These are phyloP conservation scores for Mucor sp. DNA, from an alignment of 371 early-diverging fungal species.

Conservation along the genomic window DNA sequence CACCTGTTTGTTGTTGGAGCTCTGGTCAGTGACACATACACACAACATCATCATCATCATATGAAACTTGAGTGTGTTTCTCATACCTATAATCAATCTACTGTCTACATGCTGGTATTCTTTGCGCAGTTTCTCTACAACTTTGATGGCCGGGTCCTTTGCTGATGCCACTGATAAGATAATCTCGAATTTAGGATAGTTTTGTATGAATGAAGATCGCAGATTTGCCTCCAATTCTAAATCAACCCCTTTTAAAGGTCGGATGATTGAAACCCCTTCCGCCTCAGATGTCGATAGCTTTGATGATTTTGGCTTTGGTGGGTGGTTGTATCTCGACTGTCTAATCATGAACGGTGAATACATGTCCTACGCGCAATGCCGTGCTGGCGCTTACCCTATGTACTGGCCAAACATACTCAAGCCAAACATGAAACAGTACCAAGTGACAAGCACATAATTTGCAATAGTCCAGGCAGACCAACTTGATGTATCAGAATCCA, in stretches of 20 bases:
- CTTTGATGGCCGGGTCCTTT: constrained; percentile 74
- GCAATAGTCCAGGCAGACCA: background rate
- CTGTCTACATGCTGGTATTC: constrained; percentile 74
- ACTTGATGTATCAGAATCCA: background rate
- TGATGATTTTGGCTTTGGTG: constrained; percentile 51
- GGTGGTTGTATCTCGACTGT: constrained; percentile 51
- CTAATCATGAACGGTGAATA: constrained; percentile 24
- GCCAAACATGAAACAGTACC: constrained; percentile 47
- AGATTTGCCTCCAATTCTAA: constrained; percentile 78
- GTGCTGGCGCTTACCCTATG: constrained; percentile 32
- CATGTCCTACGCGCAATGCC: background rate
- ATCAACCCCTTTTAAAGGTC: constrained; percentile 93
- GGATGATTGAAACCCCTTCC: constrained; percentile 81
- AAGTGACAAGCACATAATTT: constrained; percentile 17
- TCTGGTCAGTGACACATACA: background rate
- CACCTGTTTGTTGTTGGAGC: too few relatives aligned
- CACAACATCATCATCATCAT: background rate
- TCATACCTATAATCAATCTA: constrained; percentile 72
- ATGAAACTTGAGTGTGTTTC: constrained; percentile 1
- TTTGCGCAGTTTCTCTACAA: constrained; percentile 70
- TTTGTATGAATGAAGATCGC: constrained; percentile 78
- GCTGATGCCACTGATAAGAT: constrained; percentile 83
- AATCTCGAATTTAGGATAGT: constrained; percentile 83
- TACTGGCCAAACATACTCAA: constrained; percentile 48
- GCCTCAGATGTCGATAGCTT: constrained; percentile 42